These are phyloP conservation scores for Paxillus ammoniavirescens DNA, from an alignment of 768 basidiomycete genomes.

Conservation along the genomic window DNA sequence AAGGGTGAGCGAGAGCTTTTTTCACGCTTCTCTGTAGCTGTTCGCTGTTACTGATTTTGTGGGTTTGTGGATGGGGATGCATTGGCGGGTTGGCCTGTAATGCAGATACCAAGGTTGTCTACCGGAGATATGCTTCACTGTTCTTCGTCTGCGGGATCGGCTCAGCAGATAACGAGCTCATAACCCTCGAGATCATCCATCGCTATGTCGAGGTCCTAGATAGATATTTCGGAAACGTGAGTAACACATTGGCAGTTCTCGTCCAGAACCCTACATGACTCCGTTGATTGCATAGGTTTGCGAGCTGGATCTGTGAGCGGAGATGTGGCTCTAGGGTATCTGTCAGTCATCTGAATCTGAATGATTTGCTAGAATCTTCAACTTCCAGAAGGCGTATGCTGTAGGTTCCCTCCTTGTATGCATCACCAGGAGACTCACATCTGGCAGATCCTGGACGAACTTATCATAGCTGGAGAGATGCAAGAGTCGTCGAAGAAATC, in stretches of 20 bases:
- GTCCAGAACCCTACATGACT: neutral
- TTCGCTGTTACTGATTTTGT: slow-evolving; percentile 28
- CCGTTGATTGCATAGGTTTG: slow-evolving; percentile 54
- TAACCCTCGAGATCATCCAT: slow-evolving; percentile 90
- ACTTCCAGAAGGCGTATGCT: slow-evolving; percentile 94
- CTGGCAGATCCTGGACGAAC: slow-evolving; percentile 80
- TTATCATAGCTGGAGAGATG: slow-evolving; percentile 91
- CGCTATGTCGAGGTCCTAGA: slow-evolving; percentile 90
- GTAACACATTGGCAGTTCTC: slow-evolving; percentile 7
- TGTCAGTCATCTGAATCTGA: neutral
- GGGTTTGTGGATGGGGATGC: neutral
- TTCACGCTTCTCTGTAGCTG: neutral
- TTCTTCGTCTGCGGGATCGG: slow-evolving; percentile 93
- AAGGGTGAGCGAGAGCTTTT: slow-evolving; percentile 60
- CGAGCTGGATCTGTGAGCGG: slow-evolving; percentile 84
- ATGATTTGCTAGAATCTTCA: slow-evolving; percentile 72
- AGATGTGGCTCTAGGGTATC: too few relatives aligned
- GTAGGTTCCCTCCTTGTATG: slow-evolving; percentile 39
- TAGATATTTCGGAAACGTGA: slow-evolving; percentile 51
- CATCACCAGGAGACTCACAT: slow-evolving; percentile 1
- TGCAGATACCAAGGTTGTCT: slow-evolving; percentile 82
- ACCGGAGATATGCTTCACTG: slow-evolving; percentile 91
- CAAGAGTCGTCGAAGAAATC: slow-evolving; percentile 86
- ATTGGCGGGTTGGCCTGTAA: neutral
- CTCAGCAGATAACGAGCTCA: slow-evolving; percentile 84